Conservation (phyloP, 2,329 filamentous ascomycete genomes). For the Coleophoma eucalyptorum region DNA sequence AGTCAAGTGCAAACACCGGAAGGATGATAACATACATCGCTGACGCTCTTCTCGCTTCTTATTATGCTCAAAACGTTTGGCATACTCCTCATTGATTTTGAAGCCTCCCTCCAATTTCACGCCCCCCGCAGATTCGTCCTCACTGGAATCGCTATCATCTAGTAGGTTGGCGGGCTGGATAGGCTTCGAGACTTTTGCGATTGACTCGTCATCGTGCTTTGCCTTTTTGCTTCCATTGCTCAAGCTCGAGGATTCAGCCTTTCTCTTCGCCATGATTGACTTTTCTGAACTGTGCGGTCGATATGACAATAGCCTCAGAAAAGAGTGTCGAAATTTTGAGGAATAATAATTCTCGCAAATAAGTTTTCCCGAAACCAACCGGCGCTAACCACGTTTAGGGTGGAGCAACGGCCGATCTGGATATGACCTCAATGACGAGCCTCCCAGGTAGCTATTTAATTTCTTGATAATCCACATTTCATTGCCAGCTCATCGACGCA, state of each 20-base stretch:
- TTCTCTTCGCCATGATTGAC: slow-evolving; percentile 25
- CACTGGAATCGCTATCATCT: slow-evolving; percentile 42
- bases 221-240: slow-evolving; percentile 20
- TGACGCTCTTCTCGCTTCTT: slow-evolving; percentile 91
- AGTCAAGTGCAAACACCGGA: slow-evolving; percentile 14
- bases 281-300: too few relatives aligned
- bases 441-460: neutral
- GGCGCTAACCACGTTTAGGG: neutral
- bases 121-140: slow-evolving; percentile 29
- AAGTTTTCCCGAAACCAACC: neutral
- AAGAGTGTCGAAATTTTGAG: neutral
- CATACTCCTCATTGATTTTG: slow-evolving; percentile 88
- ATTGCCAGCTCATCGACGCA: too few relatives aligned
- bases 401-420: neutral
- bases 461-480: neutral
- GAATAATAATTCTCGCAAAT: neutral
- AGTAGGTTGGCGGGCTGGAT: slow-evolving; percentile 28
- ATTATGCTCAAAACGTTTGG: slow-evolving; percentile 88
- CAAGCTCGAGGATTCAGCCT: slow-evolving; percentile 20
- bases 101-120: slow-evolving; percentile 42
- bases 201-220: slow-evolving; percentile 15
- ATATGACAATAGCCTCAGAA: neutral
- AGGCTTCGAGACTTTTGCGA: slow-evolving; percentile 8
- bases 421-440: neutral
- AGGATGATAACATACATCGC: slow-evolving; percentile 44